phyloP scores from a whole-genome alignment of 2,329 filamentous ascomycete species.

The Aspergillus fijiensis region DNA sequence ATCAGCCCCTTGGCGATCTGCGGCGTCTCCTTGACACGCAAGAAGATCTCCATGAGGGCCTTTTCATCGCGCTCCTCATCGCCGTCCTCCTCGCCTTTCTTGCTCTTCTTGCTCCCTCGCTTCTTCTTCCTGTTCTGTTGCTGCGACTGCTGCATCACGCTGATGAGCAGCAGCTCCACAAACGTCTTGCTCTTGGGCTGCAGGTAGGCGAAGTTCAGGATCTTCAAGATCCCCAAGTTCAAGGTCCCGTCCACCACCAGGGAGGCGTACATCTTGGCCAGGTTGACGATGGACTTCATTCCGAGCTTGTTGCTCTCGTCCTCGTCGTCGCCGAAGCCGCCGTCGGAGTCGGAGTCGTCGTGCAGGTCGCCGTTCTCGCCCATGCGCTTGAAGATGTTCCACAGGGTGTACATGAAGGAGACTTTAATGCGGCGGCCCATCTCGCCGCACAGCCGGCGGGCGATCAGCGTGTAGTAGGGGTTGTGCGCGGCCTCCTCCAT shows the following conservation, averaged over 20 bases:
- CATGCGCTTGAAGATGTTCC: slow-evolving; percentile 79
- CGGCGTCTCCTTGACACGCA: slow-evolving; percentile 61
- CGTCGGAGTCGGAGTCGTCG: slow-evolving; percentile 61
- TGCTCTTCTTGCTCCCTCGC: slow-evolving; percentile 23
- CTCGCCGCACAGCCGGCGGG: slow-evolving; percentile 67
- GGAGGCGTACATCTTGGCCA: slow-evolving; percentile 65
- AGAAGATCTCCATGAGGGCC: slow-evolving; percentile 65
- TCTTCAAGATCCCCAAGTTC: slow-evolving; percentile 58
- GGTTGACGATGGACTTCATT: slow-evolving; percentile 63
- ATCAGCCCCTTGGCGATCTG: slow-evolving; percentile 72
- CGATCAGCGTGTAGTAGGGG: slow-evolving; percentile 87
- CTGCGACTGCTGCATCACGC: slow-evolving; percentile 67
- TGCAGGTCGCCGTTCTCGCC: slow-evolving; percentile 67
- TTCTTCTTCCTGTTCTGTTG: slow-evolving; percentile 42
- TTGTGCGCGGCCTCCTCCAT: slow-evolving; percentile 84
- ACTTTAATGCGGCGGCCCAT: slow-evolving; percentile 71
- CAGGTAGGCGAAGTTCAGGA: slow-evolving; percentile 73
- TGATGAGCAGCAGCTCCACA: slow-evolving; percentile 76
- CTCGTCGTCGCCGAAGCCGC: slow-evolving; percentile 55
- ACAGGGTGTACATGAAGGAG: slow-evolving; percentile 82
- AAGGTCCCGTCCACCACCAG: slow-evolving; percentile 62
- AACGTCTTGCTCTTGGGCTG: slow-evolving; percentile 75
- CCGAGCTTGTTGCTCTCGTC: slow-evolving; percentile 52
- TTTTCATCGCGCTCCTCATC: slow-evolving; percentile 50
- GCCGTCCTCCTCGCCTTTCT: slow-evolving; percentile 24